Conservation (phyloP, 2,329 filamentous ascomycete species). For the Aurifilum marmelostoma region DNA sequence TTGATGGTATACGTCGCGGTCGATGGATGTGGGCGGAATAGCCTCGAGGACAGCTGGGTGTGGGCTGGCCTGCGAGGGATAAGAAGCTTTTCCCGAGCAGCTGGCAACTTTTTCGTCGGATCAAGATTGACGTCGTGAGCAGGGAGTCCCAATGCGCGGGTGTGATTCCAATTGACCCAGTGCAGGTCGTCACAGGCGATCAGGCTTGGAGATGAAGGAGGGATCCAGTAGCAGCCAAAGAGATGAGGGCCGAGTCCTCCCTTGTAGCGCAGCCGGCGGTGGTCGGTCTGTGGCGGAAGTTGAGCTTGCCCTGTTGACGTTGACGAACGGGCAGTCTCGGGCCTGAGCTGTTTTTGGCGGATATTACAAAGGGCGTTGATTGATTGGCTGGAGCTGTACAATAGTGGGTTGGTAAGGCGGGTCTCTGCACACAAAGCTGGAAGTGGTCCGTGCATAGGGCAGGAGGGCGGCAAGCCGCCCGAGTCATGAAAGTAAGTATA, state of each 20-base stretch:
- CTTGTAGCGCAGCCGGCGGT: not conserved
- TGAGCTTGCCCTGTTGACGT: constrained; percentile 23
- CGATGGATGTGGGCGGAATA: not conserved
- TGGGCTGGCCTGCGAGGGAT: not conserved
- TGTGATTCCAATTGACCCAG: not conserved
- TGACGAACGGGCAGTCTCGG: constrained; percentile 13
- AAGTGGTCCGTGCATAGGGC: not conserved
- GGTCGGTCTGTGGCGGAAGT: constrained; percentile 4
- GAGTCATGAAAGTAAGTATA: no score
- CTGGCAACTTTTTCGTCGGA: not conserved
- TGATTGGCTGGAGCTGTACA: constrained; percentile 30
- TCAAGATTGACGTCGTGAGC: not conserved
- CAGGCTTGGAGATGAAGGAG: not conserved
- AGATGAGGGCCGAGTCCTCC: not conserved
- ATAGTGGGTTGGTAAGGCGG: not conserved
- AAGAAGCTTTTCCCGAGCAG: not conserved
- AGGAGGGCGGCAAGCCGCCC: no score
- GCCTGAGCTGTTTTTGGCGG: constrained; percentile 24
- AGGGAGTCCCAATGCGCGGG: not conserved
- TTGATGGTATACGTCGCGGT: constrained; percentile 3
- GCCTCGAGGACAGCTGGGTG: not conserved
- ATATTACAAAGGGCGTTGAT: constrained; percentile 31
- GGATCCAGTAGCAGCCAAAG: not conserved
- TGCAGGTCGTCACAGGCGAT: not conserved
- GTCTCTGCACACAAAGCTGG: not conserved